Evolutionary conservation across 2,329 filamentous ascomycete species (phyloP).

Genomic region (Penicillium sp.): DNA sequence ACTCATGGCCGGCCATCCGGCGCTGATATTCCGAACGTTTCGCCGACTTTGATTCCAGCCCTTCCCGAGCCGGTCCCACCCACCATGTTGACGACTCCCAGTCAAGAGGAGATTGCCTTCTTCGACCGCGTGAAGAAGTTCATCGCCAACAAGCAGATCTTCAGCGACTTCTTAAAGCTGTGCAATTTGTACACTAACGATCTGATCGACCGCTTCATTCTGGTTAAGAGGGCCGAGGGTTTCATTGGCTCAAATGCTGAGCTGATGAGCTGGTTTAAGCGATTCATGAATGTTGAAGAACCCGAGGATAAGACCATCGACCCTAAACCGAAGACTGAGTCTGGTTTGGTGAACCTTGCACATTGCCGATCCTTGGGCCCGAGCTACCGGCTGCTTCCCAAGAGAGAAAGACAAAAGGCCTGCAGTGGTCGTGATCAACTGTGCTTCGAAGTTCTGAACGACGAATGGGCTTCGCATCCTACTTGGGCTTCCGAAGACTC

Average conservation of each 20-base stretch:
- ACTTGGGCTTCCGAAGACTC: constrained; percentile 99
- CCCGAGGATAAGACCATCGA: constrained; percentile 75
- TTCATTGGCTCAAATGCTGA: constrained; percentile 90
- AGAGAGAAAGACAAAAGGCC: constrained; percentile 82
- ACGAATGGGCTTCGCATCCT: constrained; percentile 97
- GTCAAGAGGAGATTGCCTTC: constrained; percentile 82
- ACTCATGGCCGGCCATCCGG: constrained; percentile 63
- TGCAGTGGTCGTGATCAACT: constrained; percentile 95
- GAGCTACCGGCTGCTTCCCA: constrained; percentile 89
- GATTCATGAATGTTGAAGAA: constrained; percentile 71
- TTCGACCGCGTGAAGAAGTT: constrained; percentile 97
- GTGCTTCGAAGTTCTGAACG: constrained; percentile 88
- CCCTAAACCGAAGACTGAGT: constrained; percentile 69
- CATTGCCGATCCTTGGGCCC: constrained; percentile 95
- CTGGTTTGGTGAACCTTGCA: constrained; percentile 81
- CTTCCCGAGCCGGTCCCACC: constrained; percentile 85
- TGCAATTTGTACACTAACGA: constrained; percentile 94
- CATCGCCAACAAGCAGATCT: constrained; percentile 85
- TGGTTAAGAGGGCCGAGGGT: constrained; percentile 76
- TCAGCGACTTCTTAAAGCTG: constrained; percentile 95
- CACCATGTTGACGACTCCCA: constrained; percentile 68
- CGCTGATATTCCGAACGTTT: constrained; percentile 62
- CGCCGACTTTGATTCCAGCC: constrained; percentile 82
- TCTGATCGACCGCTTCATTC: constrained; percentile 78
- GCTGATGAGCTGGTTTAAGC: constrained; percentile 83